Evolutionary conservation across 1,284 basidiomycete species (phyloP), one percentile per base, ranked within the genome.

Genomic region (Phlebopus sp.): DNA sequence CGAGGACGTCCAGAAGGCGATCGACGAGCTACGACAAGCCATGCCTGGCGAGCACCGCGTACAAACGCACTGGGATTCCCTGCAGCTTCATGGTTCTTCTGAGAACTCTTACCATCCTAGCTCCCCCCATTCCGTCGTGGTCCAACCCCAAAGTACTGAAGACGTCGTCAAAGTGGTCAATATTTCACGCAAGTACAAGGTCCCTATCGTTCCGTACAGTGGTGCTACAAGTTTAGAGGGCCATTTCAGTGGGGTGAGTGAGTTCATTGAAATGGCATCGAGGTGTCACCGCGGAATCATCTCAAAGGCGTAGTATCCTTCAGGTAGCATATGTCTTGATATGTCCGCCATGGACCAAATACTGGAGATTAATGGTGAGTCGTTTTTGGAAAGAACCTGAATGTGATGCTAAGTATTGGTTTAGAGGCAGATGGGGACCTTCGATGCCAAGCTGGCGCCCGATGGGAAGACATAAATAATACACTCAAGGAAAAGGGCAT

Each of bases 401-500:
- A 6, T 18, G 13, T 13, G 25, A 6, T 11, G 34, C 19, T 13
- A 4, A 3, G 30, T 36, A n/a, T 34, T 45, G 21, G 23, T 17
- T 36, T 51, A 81, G 78, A 77, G 60, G 69, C 67, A 3, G 83
- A 86, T 56, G 81, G 82, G 6, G 92, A 94, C 62, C 73, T 90
- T 34, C 74, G 81, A 9, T 89, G 86, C 49, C 90, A 93, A 68
- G 73, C 92, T 32, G 94, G 93, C 5, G 78, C 86, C 27, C 78
- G 82, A 31, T 97, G 93, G 91, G 91, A 95, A 62, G 88, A 90
- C 46, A 80, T 98, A 48, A 98, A 97, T 60, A 72, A 74, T 17
- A 73, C 79, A 8, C 75, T 97, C 17, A 81, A 79, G 52, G 79
- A 84, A 19, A 76, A 82, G 58, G 85, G 76, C 2, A 82, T 84